Evolutionary conservation across 2,329 filamentous ascomycete genomes (phyloP).

Genomic region (Leptodontidium sp.): DNA sequence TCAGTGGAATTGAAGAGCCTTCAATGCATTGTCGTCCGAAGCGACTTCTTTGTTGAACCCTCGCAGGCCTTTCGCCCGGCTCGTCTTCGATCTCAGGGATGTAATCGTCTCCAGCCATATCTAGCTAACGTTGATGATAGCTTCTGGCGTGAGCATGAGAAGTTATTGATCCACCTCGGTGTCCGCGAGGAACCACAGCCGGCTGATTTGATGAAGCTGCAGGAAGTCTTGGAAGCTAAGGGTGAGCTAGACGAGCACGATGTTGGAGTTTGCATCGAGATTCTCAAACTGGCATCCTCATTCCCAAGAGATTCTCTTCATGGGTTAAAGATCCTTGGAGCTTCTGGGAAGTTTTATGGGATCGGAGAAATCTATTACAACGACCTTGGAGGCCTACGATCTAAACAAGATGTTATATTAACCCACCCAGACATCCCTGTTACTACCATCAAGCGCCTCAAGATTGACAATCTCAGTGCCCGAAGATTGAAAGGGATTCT

Average conservation of each 20-base stretch:
- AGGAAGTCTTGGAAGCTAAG: constrained; percentile 36
- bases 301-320: constrained; percentile 25
- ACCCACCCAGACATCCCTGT: constrained; percentile 39
- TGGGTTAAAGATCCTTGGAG: constrained; percentile 38
- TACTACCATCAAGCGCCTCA: constrained; percentile 26
- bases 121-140: constrained; percentile 37
- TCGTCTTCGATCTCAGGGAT: constrained; percentile 21
- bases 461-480: constrained; percentile 37
- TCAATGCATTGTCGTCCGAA: constrained; percentile 32
- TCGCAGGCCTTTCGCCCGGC: constrained; percentile 35
- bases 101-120: constrained; percentile 37
- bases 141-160: constrained; percentile 36
- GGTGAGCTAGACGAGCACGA: constrained; percentile 35
- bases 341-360: constrained; percentile 28
- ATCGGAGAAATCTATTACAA: constrained; percentile 38
- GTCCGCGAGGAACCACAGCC: constrained; percentile 34
- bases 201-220: constrained; percentile 37
- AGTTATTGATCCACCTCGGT: constrained; percentile 34
- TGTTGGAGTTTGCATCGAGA: constrained; percentile 38
- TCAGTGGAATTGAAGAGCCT: constrained; percentile 23
- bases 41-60: constrained; percentile 27
- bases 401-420: constrained; percentile 29
- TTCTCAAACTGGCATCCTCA: constrained; percentile 36
- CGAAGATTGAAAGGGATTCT: constrained; percentile 35
- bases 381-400: constrained; percentile 26